Conservation (phyloP, 1,284 basidiomycete genomes). For the Austropuccinia psidii region DNA sequence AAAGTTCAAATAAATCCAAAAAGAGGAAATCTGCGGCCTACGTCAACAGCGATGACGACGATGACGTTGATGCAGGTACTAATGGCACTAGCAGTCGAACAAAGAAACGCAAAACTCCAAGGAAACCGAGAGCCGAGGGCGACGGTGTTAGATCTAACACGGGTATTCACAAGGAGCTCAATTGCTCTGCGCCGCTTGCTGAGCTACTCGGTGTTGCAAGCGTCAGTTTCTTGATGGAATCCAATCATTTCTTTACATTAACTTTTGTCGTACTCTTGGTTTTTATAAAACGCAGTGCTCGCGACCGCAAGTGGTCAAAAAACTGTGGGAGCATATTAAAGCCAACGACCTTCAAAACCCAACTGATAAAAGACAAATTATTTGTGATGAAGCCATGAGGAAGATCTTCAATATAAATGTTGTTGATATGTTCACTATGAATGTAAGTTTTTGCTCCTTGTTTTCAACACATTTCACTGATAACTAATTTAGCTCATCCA, state of each 20-base stretch:
- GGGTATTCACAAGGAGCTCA: slow-evolving; percentile 19
- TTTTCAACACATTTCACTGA: not conserved
- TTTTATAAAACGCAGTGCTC: slow-evolving; percentile 59
- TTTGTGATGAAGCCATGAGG: slow-evolving; percentile 64
- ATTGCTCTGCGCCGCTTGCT: slow-evolving; percentile 22
- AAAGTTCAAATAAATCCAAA: not conserved
- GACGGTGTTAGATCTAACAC: not conserved
- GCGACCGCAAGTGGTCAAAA: slow-evolving; percentile 79
- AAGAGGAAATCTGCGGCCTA: slow-evolving; percentile 15
- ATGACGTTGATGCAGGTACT: not conserved
- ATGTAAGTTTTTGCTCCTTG: slow-evolving; percentile 44
- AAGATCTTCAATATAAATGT: slow-evolving; percentile 66
- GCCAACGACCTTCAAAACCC: slow-evolving; percentile 69
- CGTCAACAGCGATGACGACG: slow-evolving; percentile 24
- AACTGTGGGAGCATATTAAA: slow-evolving; percentile 77
- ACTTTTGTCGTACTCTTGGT: slow-evolving; percentile 55
- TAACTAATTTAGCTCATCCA: not conserved
- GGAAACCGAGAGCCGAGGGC: slow-evolving; percentile 1
- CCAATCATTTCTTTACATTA: not conserved
- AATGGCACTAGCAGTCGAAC: not conserved
- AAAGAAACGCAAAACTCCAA: slow-evolving; percentile 10
- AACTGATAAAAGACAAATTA: slow-evolving; percentile 65
- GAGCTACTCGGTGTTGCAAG: slow-evolving; percentile 17
- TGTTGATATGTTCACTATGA: slow-evolving; percentile 81
- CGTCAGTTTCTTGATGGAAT: not conserved